Base-by-base conservation (phyloP, 495 filamentous ascomycete genomes). In the Hypoxylon crocopeplum region DNA sequence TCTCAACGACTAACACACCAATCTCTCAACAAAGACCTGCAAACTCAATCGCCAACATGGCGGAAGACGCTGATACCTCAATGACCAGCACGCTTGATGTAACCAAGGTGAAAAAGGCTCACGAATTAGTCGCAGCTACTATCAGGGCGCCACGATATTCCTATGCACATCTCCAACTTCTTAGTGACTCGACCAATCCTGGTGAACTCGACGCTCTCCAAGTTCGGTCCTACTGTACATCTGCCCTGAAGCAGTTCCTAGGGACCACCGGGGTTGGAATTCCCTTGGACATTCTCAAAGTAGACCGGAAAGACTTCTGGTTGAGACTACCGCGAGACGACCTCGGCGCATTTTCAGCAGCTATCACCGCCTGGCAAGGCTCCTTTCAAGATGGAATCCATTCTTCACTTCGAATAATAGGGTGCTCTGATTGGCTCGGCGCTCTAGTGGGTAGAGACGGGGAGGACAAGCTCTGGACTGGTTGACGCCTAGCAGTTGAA, bases 161-260 rank as follows among this genome's bases (percentile, higher is more conserved):
- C 45, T 81, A 81, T 67, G 72, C 68, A 32, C 76, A 77, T 57
- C 66, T 81, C 8, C 52, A 72, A 30, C 45, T 73, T 5, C 46
- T 70, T 38, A 60, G 49, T 19, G 47, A 45, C 8, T 37, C 46
- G 16, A 19, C 57, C 10, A 27, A 56, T 13, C 40, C 49, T 2
- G 48, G 13, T n/a, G 56, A 60, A 1, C 74, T 93, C 27, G 93
- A 97, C 74, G 77, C 81, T 22, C 79, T 96, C 27, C 93, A 90
- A 39, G 82, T 84, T 25, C 87, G 86, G 30, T 82, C 87, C 0
- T 84, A 91, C 64, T 85, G 94, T 44, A 86, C 83, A 16, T 72
- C 87, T 22, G 88, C 92, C 0, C 76, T 97, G 1, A 81, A 80
- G 7, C 89, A 92, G 66, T 96, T 90, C 74, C 84, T 97, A 15